A percentile compares a stretch with the other conserved stretches of the same genome.
phyloP scores from a whole-genome alignment of 1,139 yeast genomes.

The Hansenula anomala region DNA sequence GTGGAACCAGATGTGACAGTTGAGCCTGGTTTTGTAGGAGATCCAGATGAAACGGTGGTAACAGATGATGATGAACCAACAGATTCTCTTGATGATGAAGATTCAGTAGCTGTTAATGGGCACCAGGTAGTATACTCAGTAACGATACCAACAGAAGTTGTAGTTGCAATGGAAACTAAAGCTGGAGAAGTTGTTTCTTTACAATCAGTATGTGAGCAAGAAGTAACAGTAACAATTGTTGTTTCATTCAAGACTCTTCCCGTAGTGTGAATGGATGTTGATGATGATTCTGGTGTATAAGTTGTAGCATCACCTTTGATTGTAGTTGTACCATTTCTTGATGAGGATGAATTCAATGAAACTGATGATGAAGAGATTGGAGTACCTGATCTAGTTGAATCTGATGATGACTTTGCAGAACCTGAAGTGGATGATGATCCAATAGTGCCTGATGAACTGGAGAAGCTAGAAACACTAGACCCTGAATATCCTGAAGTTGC shows the following conservation, averaged over 20 bases:
- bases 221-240: conserved; percentile 3
- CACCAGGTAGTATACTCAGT: conserved; percentile 48
- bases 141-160: conserved; percentile 29
- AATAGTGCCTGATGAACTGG: background rate
- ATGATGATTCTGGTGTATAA: too few relatives aligned
- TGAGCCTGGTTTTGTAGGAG: background rate
- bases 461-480: background rate
- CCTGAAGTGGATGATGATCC: background rate
- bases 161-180: conserved; percentile 32
- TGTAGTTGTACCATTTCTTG: too few relatives aligned
- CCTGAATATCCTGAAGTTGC: background rate
- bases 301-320: too few relatives aligned
- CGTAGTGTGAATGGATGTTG: background rate
- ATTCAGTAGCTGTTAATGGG: conserved; percentile 24
- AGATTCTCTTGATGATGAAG: too few relatives aligned
- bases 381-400: background rate
- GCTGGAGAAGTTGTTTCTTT: background rate
- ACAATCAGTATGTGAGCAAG: background rate
- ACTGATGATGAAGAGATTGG: background rate
- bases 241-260: too few relatives aligned
- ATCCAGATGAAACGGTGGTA: background rate
- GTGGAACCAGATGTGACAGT: background rate
- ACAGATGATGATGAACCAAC: too few relatives aligned
- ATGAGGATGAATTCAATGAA: background rate
- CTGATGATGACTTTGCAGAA: background rate